Evolutionary conservation across 2,329 filamentous ascomycete genomes (phyloP).

Genomic region (Drechslera avenae): DNA sequence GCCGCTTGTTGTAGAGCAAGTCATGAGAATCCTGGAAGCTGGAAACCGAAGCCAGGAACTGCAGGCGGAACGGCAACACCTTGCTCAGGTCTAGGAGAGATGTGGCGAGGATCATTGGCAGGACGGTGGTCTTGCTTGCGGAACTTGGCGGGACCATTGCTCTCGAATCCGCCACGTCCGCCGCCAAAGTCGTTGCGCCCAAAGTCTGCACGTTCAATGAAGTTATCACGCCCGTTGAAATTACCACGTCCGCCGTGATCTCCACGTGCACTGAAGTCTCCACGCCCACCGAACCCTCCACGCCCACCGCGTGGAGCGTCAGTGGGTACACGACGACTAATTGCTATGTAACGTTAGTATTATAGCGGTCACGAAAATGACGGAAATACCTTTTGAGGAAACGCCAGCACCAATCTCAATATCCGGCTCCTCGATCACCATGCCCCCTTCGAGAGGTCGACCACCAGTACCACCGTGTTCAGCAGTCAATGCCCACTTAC

Average conservation of each 20-base stretch:
- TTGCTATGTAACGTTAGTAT: constrained; percentile 34
- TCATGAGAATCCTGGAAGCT: constrained; percentile 42
- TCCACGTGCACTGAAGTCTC: constrained; percentile 9
- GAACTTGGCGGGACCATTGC: constrained; percentile 26
- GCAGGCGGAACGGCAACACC: constrained; percentile 59
- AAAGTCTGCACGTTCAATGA: constrained; percentile 7
- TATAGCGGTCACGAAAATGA: neutral
- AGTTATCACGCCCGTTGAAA: constrained; percentile 17
- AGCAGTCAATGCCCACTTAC: constrained; percentile 95
- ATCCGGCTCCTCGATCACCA: constrained; percentile 95
- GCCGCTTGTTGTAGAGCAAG: neutral
- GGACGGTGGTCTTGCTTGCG: constrained; percentile 37
- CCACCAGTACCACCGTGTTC: constrained; percentile 93
- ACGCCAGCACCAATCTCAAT: constrained; percentile 98
- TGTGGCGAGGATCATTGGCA: constrained; percentile 39
- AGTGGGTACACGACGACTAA: constrained; percentile 44
- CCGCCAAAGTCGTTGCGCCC: constrained; percentile 14
- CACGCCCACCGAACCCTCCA: constrained; percentile 10
- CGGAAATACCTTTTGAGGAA: constrained; percentile 75
- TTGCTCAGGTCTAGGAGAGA: constrained; percentile 41
- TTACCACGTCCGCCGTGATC: constrained; percentile 24
- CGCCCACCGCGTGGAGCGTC: constrained; percentile 36
- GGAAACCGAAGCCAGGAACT: constrained; percentile 62
- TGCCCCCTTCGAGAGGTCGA: constrained; percentile 74
- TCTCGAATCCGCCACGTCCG: constrained; percentile 20